Evolutionary conservation across 2,329 filamentous ascomycete genomes (phyloP), one percentile per base, ranked within the genome.

Genomic region (Fusarium pilosicola): DNA sequence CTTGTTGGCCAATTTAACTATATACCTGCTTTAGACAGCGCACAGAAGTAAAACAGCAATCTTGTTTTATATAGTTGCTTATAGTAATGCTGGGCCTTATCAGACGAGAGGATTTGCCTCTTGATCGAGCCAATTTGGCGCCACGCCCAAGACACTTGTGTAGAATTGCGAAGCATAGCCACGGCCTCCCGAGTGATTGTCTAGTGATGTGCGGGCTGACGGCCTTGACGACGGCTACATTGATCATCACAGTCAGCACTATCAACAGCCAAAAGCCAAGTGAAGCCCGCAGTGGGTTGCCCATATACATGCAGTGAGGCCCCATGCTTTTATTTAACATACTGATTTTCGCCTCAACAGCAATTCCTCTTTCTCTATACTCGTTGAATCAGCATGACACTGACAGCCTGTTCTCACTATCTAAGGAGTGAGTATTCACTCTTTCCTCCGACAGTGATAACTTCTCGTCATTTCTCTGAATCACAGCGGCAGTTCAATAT

Each of bases 261-360:
- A 22, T 22, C 10, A 9, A 22, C n/a, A 17, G 6, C n/a, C 14
- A 44, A 44, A 44, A 4, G 15, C 14, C n/a, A 44, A 44, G n/a
- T 15, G 14, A 5, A 4, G 3, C 41, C n/a, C n/a, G 14, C 15
- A 6, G 3, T 44, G 6, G n/a, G 14, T 3, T 34, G 1, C n/a
- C 22, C 14, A 17, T 10, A 9, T 42, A 17, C 5, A 24, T 6
- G 22, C 9, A 15, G 5, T 42, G 8, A 10, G n/a, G n/a, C 41
- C 41, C 41, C 2, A 15, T 24, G n/a, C 3, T 44, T 44, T 11
- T 6, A 24, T 42, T 11, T 4, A 17, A 3, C 41, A 17, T 44
- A 42, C 5, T 14, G 2, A 42, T 1, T 15, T 24, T 17, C 14
- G n/a, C n/a, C 3, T 11, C 6, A 10, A 42, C 41, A 24, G 41